A percentile compares a stretch with the other conserved stretches of the same genome.
These are phyloP conservation scores for Musa troglodytarum DNA, from an alignment of 176 grass and related monocot genomes.

Conservation along the genomic window DNA sequence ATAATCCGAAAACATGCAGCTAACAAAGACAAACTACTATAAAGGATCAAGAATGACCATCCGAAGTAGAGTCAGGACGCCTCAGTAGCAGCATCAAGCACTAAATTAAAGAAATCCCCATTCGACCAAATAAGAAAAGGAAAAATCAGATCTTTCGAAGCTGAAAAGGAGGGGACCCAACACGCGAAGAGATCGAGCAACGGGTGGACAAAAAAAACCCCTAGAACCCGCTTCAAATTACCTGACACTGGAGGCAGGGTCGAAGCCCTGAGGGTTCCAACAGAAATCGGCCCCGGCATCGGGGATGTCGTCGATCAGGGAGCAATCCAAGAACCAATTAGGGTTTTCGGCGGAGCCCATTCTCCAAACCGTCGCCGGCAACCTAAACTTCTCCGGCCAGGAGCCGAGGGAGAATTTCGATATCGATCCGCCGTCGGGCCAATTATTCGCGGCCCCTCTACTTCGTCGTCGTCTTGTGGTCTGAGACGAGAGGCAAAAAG, in stretches of 20 bases:
- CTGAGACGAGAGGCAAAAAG: neutral
- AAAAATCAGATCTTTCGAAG: neutral
- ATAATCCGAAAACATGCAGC: neutral
- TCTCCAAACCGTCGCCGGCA: neutral
- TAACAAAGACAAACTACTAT: neutral
- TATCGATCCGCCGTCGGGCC: neutral
- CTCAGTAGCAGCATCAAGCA: neutral
- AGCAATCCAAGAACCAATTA: constrained; percentile 19
- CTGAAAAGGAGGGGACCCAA: neutral
- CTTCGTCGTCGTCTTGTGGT: no score
- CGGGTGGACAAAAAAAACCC: neutral
- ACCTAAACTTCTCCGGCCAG: neutral
- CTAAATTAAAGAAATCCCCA: no score
- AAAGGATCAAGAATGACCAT: neutral
- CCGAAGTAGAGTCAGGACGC: neutral
- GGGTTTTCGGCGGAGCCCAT: constrained; percentile 16
- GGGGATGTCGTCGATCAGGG: constrained; percentile 15
- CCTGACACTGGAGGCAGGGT: neutral
- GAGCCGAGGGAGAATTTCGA: neutral
- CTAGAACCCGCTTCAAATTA: neutral
- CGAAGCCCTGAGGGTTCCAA: neutral
- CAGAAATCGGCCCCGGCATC: neutral
- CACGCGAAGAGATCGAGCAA: neutral
- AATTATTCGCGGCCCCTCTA: neutral
- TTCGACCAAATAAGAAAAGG: neutral